Base-by-base conservation (phyloP, 305 asterid species). In the Striga hermonthica region DNA sequence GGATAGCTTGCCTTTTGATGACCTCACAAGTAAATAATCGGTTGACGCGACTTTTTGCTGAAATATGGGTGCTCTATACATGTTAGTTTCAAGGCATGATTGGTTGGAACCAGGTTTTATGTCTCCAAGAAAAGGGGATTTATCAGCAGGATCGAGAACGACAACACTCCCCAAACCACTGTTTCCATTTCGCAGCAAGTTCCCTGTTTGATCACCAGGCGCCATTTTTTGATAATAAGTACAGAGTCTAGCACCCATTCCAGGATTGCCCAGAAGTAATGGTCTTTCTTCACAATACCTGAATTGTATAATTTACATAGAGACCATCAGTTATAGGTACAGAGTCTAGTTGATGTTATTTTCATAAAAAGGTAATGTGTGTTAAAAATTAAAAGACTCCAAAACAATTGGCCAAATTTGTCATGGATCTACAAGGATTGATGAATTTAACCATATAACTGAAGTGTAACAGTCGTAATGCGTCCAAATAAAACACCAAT, bases 201-300 rank as follows among this genome's bases (percentile, higher is more conserved):
- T 83, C 9, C 96, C 98, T 40, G 65, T 79, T 73, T 88, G 93
- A 82, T 88, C 98, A 65, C 84, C 81, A 16, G 95, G 89, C 15
- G 80, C 63, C 15, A 84, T 79, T 79, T 94, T 94, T 74, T 94
- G 98, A 80, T 91, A 91, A 75, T 91, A 94, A 64, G 99, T 94
- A 80, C 94, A 91, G 67, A 91, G 81, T 80, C 95, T 83, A 60
- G 97, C 95, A 79, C 99, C 99, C 99, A 94, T 94, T 73, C 98
- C 99, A 59, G 83, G 80, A 81, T 94, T 91, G 63, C 97, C 90
- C n/a, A 94, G 84, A 73, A 94, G 98, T 80, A 94, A 76, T 80
- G 99, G 99, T 64, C 98, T 88, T 80, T 94, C 97, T 80, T 91
- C 99, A 63, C 96, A 94, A 82, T 94, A 94, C 82, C 99, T 94